Percentiles rank a stretch among this genome's conserved stretches.
Evolutionary conservation across 2,329 filamentous ascomycete genomes (phyloP).

Genomic region (Penicillium digitatum): DNA sequence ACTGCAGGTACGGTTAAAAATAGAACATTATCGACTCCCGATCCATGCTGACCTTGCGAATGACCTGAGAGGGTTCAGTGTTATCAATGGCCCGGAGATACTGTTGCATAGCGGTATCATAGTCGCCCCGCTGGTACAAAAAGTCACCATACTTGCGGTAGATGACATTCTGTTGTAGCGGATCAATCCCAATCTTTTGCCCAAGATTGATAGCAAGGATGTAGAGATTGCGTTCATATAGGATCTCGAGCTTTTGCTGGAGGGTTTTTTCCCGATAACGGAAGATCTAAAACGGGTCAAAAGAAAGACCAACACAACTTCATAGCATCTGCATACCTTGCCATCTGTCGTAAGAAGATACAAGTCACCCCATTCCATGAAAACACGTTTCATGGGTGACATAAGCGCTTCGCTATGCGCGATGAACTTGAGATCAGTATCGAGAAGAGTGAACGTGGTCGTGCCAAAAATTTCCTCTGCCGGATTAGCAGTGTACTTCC

Average conservation of each 20-base stretch:
- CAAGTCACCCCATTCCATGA: slow-evolving; percentile 85
- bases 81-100: slow-evolving; percentile 95
- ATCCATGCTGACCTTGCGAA: slow-evolving; percentile 64
- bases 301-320: not conserved
- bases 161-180: slow-evolving; percentile 80
- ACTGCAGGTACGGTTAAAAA: slow-evolving; percentile 49
- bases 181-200: slow-evolving; percentile 78
- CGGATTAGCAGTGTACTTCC: slow-evolving; percentile 68
- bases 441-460: slow-evolving; percentile 84
- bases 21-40: not conserved
- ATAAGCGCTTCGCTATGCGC: slow-evolving; percentile 83
- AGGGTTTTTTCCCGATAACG: slow-evolving; percentile 88
- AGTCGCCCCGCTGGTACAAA: slow-evolving; percentile 90
- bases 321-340: slow-evolving; percentile 58
- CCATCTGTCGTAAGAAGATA: slow-evolving; percentile 89
- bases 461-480: slow-evolving; percentile 79
- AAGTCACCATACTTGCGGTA: slow-evolving; percentile 92
- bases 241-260: slow-evolving; percentile 83
- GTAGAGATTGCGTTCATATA: slow-evolving; percentile 92
- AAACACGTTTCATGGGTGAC: slow-evolving; percentile 72
- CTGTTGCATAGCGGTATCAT: slow-evolving; percentile 98
- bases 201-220: slow-evolving; percentile 88
- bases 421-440: slow-evolving; percentile 84
- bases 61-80: slow-evolving; percentile 93
- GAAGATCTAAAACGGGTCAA: slow-evolving; percentile 58